These are phyloP conservation scores for Cucumis cinereus DNA, from an alignment of 306 rosid genomes.

Conservation along the genomic window DNA sequence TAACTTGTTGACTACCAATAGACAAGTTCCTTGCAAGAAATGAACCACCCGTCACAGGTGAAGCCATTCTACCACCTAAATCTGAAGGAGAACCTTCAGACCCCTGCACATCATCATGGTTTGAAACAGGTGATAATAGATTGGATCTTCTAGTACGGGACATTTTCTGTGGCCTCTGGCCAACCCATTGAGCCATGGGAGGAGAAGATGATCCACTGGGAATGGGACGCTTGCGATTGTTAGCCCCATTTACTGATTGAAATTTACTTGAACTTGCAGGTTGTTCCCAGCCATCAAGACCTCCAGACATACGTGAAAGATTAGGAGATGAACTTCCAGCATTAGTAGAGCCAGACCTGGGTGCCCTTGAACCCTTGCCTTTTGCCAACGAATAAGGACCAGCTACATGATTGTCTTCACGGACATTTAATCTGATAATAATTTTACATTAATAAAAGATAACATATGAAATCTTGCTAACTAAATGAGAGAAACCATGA, in stretches of 20 bases:
- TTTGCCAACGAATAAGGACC: constrained; percentile 40
- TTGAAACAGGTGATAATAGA: constrained; percentile 58
- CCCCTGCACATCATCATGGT: constrained; percentile 45
- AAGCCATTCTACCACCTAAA: constrained; percentile 34
- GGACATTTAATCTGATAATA: constrained; percentile 34
- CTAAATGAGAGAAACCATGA: neutral
- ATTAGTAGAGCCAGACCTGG: constrained; percentile 40
- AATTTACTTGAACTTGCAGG: constrained; percentile 37
- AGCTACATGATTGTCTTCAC: constrained; percentile 34
- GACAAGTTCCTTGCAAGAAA: constrained; percentile 32
- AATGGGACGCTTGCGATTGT: constrained; percentile 46
- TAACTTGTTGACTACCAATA: constrained; percentile 27
- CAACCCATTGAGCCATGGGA: constrained; percentile 80
- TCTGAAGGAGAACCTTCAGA: constrained; percentile 58
- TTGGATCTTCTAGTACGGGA: constrained; percentile 74
- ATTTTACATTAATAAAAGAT: neutral
- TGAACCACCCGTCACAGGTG: constrained; percentile 36
- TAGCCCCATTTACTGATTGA: constrained; percentile 28
- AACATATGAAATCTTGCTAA: neutral
- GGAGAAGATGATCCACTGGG: constrained; percentile 46
- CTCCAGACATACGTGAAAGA: constrained; percentile 41
- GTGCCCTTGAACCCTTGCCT: constrained; percentile 68
- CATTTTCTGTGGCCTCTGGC: constrained; percentile 74
- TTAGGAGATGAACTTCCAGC: constrained; percentile 42
- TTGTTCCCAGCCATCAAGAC: constrained; percentile 47